Evolutionary conservation across 345 rosid species (phyloP).

Genomic region (Garcia nutans): DNA sequence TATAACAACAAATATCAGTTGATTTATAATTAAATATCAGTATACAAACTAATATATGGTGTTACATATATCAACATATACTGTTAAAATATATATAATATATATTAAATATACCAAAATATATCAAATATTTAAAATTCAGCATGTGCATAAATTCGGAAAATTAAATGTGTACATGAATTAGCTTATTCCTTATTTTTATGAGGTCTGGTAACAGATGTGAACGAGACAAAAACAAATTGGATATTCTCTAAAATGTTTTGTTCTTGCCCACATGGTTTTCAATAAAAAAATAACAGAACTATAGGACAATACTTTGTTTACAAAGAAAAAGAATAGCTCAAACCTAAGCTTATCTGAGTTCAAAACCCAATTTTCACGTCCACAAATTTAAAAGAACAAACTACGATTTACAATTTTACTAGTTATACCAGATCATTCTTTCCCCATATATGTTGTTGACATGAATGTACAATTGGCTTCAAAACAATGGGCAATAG

Average conservation of each 20-base stretch:
- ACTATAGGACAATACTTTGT: constrained; percentile 47
- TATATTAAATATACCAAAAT: too few species aligned
- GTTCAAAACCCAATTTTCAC: constrained; percentile 35
- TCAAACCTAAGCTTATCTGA: constrained; percentile 33
- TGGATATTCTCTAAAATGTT: constrained; percentile 13
- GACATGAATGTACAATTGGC: constrained; percentile 22
- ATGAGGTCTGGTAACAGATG: constrained; percentile 23
- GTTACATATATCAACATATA: too few species aligned
- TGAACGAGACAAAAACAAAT: constrained; percentile 8
- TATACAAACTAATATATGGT: too few species aligned
- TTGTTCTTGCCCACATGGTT: constrained; percentile 49
- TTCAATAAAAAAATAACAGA: constrained; percentile 48
- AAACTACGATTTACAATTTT: constrained; percentile 60
- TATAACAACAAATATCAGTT: too few species aligned
- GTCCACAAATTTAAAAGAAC: constrained; percentile 33
- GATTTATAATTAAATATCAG: too few species aligned
- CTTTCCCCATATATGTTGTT: constrained; percentile 7
- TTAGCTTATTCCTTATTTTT: constrained; percentile 28
- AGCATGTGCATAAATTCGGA: neutral
- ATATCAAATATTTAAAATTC: neutral
- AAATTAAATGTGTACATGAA: constrained; percentile 31
- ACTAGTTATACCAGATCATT: constrained; percentile 42
- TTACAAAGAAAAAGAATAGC: constrained; percentile 32
- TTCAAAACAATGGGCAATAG: constrained; percentile 19
- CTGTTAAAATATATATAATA: too few species aligned